Evolutionary conservation across 73 alveolate species (phyloP), one percentile per base, ranked within the genome.

Genomic region (Stentor coeruleus): DNA sequence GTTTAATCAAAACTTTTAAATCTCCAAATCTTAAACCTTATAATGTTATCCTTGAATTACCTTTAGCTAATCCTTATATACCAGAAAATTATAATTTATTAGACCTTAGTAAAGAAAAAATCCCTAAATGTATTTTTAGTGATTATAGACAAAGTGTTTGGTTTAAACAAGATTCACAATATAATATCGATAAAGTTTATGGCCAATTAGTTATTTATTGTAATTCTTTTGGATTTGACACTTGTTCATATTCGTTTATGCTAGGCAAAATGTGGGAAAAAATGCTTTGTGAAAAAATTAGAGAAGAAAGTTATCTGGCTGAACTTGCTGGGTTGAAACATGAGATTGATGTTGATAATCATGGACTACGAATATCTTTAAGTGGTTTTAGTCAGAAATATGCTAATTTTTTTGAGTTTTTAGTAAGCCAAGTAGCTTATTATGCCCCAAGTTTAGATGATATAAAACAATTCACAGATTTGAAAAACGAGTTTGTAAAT

Each of bases 301-400:
- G 98, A 82, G 98, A 94, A 84, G 81, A 88, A 38, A 33, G 74
- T 74, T 96, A 96, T 88, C 81, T 91, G 95, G 98, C 98, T 39
- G 82, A 87, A 55, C 87, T 79, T 73, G 98, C 98, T 73, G 75
- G 80, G 36, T 4, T 90, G 86, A 82, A 72, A 14, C 38, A 74
- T 3, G 74, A 66, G 3, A 37, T 75, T 2, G 15, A 77, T 31
- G 38, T 60, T 6, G 87, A 81, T 3, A 84, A 77, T 55, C 87
- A 88, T 74, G 77, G 87, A 35, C 3, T 84, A 28, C 79, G 81
- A 38, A 26, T 90, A 36, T 36, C 76, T 3, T 88, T 91, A 80
- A 57, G 57, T 11, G 96, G 96, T 30, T 90, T 59, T 60, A 84
- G 83, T 66, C 93, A 90, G 59, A 59, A 89, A 39, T 72, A 87